Conservation (phyloP, 495 filamentous ascomycete species). For the Trichoderma parareesei region DNA sequence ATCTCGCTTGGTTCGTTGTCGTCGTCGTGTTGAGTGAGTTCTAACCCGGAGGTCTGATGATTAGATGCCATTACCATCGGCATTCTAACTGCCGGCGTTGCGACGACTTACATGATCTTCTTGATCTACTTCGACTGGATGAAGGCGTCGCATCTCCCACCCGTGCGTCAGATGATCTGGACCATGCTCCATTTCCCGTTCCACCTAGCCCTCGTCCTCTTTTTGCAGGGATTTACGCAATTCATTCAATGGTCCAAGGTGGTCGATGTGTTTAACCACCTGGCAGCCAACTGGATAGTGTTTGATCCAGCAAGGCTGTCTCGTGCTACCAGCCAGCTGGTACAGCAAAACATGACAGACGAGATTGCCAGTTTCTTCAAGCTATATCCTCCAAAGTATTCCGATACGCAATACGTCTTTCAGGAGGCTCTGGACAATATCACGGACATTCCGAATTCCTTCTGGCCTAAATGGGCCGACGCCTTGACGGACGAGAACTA, state of each 20-base stretch:
- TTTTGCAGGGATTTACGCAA: constrained; percentile 48
- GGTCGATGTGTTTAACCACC: constrained; percentile 14
- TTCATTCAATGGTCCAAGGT: constrained; percentile 33
- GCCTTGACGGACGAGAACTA: not conserved
- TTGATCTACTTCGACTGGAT: constrained; percentile 63
- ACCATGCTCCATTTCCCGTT: constrained; percentile 62
- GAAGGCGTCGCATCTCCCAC: constrained; percentile 42
- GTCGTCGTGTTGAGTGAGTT: not conserved
- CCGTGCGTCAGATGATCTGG: constrained; percentile 57
- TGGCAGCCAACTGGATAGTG: constrained; percentile 7
- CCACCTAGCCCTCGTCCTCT: constrained; percentile 55
- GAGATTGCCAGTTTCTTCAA: constrained; percentile 20
- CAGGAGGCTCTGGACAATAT: constrained; percentile 19
- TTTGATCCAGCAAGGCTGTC: not conserved
- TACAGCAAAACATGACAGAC: not conserved
- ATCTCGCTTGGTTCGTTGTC: not conserved
- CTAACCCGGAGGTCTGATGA: not conserved
- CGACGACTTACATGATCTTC: constrained; percentile 53
- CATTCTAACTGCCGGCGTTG: constrained; percentile 20
- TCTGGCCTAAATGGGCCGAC: constrained; percentile 15
- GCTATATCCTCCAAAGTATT: constrained; percentile 20
- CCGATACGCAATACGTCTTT: constrained; percentile 16
- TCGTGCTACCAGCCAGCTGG: not conserved
- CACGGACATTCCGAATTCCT: constrained; percentile 19
- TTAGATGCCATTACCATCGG: constrained; percentile 19